Evolutionary conservation across 768 basidiomycete genomes (phyloP), one percentile per base, ranked within the genome.

Genomic region (Pulveroboletus sp.): DNA sequence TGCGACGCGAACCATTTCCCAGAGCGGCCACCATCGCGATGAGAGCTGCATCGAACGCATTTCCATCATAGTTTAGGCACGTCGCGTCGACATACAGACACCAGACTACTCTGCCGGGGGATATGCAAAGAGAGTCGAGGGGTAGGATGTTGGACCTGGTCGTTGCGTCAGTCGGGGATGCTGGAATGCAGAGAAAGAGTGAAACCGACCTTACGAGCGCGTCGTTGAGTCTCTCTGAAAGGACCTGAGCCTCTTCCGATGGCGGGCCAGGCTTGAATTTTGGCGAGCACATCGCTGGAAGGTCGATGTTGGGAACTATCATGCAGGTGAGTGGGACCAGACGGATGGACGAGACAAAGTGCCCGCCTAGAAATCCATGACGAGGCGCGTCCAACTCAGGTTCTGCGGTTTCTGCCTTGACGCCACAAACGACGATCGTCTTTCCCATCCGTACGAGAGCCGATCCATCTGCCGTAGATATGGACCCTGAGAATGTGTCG

Each of bases 61-160:
- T 98, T 6, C 96, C 96, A 64, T 98, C 94, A 63, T 95, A 96
- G 70, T 96, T 98, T 56, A 99, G 90, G 64, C 95, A 97, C 1
- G 86, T 89, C 24, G 89, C 82, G 57, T 99, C 96, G 57, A 97
- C 77, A 62, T 97, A 98, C n/a, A 98, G 76, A 24, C 87, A 86
- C 93, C 93, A 99, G 0, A 75, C 93, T 0, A 91, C 78, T 63
- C 86, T 89, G 4, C 82, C 83, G 0, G 81, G 78, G 14, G 87
- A 77, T 49, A 99, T 96, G 63, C 85, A 86, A 4, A 98, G 79
- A 5, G 83, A 80, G 2, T 76, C 65, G 3, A 84, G 76, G 0
- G 87, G 73, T 8, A 98, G 55, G 13, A 86, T 62, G 19, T 76
- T 76, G 13, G 90, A 82, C 17, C 93, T 93, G 60, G 13, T 22